Evolutionary conservation across 306 rosid species (phyloP).

Genomic region (Inga leiocalycina): DNA sequence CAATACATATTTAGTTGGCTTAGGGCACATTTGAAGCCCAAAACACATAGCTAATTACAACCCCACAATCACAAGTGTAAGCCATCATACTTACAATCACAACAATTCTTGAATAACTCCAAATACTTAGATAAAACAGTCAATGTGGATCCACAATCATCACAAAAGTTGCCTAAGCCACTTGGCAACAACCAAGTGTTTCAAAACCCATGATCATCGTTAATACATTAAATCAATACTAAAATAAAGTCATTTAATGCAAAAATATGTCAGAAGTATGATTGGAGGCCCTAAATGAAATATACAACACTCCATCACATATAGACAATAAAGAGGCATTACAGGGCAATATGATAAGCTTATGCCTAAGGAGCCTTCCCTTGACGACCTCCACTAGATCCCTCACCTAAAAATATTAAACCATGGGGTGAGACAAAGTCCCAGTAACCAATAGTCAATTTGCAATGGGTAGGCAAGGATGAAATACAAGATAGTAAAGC

Average conservation of each 20-base stretch:
- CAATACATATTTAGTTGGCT: neutral
- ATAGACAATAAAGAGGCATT: too few relatives aligned
- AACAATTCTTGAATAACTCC: neutral
- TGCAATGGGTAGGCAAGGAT: too few relatives aligned
- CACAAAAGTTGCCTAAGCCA: neutral
- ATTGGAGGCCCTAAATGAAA: neutral
- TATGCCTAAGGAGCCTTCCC: too few relatives aligned
- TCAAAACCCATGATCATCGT: neutral
- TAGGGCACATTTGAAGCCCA: neutral
- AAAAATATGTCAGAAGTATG: neutral
- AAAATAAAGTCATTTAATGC: neutral
- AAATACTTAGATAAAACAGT: neutral
- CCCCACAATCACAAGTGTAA: neutral
- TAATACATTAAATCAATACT: neutral
- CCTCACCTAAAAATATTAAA: too few relatives aligned
- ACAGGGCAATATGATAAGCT: too few relatives aligned
- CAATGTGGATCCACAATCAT: neutral
- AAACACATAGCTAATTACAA: neutral
- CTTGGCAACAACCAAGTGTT: neutral
- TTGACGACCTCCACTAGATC: too few relatives aligned
- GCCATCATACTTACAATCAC: neutral
- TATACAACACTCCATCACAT: neutral
- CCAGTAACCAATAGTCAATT: too few relatives aligned
- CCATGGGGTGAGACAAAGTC: too few relatives aligned
- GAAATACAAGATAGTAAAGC: too few relatives aligned